Conservation (phyloP, 768 basidiomycete genomes). For the Dentipellis fragilis region DNA sequence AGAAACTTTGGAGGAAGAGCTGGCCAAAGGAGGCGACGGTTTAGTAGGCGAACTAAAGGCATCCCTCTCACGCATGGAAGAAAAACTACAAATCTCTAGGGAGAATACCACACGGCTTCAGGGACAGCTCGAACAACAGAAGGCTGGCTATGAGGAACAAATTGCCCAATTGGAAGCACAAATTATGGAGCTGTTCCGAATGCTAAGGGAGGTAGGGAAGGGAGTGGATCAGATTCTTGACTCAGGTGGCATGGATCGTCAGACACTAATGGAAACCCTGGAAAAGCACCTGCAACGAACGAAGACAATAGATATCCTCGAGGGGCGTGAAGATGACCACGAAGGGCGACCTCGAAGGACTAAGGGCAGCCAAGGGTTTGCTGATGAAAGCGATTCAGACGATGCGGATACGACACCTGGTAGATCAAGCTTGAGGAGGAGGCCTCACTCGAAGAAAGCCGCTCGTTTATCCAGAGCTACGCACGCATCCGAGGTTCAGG, state of each 20-base stretch:
- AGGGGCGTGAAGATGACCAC: conserved; percentile 46
- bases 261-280: conserved; percentile 67
- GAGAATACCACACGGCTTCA: conserved; percentile 71
- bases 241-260: conserved; percentile 62
- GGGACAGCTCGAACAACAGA: conserved; percentile 69
- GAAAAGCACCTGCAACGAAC: conserved; percentile 76
- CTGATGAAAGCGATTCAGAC: conserved; percentile 34
- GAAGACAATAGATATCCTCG: conserved; percentile 78
- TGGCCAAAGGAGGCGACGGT: conserved; percentile 74
- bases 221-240: conserved; percentile 68
- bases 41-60: conserved; percentile 74
- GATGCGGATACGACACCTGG: conserved; percentile 50
- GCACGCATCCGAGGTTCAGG: conserved; percentile 32
- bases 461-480: conserved; percentile 20
- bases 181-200: conserved; percentile 88
- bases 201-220: conserved; percentile 79
- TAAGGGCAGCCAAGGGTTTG: conserved; percentile 22
- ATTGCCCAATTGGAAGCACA: conserved; percentile 85
- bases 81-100: conserved; percentile 69
- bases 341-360: conserved; percentile 15
- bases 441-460: conserved; percentile 22
- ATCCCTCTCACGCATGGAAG: conserved; percentile 59
- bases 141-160: conserved; percentile 70
- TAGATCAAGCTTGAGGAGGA: conserved; percentile 36
- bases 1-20: conserved; percentile 70